Conservation (phyloP, 495 filamentous ascomycete species). For the Xylaria longipes region DNA sequence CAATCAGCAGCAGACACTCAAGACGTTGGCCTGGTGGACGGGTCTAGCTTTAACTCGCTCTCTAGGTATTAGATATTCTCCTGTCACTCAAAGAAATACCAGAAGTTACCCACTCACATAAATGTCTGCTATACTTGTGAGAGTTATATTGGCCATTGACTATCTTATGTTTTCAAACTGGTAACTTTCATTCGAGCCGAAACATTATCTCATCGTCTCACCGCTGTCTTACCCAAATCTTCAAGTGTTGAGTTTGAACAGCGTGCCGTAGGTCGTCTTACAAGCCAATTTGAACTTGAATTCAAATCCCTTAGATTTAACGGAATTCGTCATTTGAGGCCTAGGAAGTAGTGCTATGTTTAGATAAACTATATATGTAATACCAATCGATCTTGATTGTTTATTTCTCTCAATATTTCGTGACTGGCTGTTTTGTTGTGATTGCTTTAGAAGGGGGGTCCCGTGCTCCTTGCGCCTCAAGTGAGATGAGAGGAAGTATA, state of each 20-base stretch:
- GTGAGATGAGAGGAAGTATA: not conserved
- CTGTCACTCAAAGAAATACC: constrained; percentile 56
- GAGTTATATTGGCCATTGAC: not conserved
- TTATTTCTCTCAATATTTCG: not conserved
- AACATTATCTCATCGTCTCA: not conserved
- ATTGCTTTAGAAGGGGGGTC: not conserved
- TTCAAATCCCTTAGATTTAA: not conserved
- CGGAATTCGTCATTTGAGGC: not conserved
- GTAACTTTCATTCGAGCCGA: not conserved
- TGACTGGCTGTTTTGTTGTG: not conserved
- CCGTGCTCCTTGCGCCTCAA: not conserved
- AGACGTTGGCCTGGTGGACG: constrained; percentile 34
- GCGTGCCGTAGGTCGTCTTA: not conserved
- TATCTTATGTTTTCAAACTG: not conserved
- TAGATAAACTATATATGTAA: not conserved
- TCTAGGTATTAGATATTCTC: constrained; percentile 61
- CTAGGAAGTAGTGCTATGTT: not conserved
- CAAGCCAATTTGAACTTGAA: not conserved
- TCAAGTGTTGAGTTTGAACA: not conserved
- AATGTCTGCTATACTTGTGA: not conserved
- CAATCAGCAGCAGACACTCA: constrained; percentile 37
- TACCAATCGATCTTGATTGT: not conserved
- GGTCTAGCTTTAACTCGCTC: constrained; percentile 58
- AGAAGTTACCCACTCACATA: constrained; percentile 61
- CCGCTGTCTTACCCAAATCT: not conserved